Percentiles rank a stretch among this genome's conserved stretches.
Conservation (phyloP, 257 asterid genomes). For the Cruciata laevipes region DNA sequence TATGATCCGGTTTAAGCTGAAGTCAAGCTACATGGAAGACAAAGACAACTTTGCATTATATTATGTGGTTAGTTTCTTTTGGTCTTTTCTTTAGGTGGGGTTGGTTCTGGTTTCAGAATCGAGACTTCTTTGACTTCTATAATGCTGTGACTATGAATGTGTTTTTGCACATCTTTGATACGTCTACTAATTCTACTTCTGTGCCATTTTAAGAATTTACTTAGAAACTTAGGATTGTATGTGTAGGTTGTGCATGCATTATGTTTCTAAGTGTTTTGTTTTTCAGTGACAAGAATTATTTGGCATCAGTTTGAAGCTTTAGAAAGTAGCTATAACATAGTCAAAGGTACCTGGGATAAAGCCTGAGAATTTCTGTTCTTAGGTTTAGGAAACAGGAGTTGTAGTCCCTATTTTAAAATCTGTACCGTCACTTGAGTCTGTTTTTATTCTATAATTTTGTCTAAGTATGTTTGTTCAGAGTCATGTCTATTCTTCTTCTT, state of each 20-base stretch:
- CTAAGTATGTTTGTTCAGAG: background rate
- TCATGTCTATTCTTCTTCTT: background rate
- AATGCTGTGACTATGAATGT: background rate
- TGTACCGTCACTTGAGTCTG: background rate
- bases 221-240: background rate
- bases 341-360: background rate
- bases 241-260: background rate
- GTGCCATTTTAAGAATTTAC: background rate
- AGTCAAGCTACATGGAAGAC: constrained; percentile 82
- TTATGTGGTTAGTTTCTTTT: constrained; percentile 58
- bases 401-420: background rate
- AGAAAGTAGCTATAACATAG: background rate
- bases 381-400: background rate
- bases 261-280: background rate
- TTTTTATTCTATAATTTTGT: background rate
- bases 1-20: constrained; percentile 67
- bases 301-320: background rate
- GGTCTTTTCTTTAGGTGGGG: background rate
- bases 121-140: background rate
- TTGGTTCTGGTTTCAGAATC: background rate
- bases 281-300: background rate
- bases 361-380: background rate
- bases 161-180: background rate
- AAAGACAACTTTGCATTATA: constrained; percentile 69
- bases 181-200: background rate